phyloP scores from a whole-genome alignment of 805 yeast genomes.

The Hagleromyces aurorensis region DNA sequence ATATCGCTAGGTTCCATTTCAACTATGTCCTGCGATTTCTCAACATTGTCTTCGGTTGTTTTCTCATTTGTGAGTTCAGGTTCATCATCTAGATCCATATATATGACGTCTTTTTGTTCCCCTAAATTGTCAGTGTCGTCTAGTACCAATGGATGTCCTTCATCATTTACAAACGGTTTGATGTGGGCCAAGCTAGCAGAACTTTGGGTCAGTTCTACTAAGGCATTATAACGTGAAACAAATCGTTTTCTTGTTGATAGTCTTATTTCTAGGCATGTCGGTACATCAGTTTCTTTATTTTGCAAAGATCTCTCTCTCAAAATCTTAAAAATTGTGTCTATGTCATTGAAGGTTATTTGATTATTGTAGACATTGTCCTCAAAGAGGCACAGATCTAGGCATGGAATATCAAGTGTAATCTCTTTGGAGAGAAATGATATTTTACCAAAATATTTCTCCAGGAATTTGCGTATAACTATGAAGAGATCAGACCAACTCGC shows the following conservation, averaged over 20 bases:
- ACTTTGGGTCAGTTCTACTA: conserved; percentile 30
- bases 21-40: conserved; percentile 13
- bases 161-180: conserved; percentile 27
- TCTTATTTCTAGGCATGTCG: conserved; percentile 13
- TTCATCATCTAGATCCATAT: conserved; percentile 23
- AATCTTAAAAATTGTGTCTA: conserved; percentile 26
- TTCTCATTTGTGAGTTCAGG: conserved; percentile 3
- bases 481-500: conserved; percentile 17
- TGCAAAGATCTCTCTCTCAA: conserved; percentile 21
- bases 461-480: conserved; percentile 18
- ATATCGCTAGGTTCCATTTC: no score
- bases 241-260: conserved; percentile 24
- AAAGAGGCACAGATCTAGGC: conserved; percentile 25
- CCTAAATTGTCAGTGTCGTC: conserved; percentile 18
- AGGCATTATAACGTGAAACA: conserved; percentile 28
- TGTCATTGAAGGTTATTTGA: conserved; percentile 26
- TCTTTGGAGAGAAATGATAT: conserved; percentile 24
- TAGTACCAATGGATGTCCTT: conserved; percentile 26
- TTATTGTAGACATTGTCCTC: conserved; percentile 31
- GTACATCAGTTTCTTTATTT: conserved; percentile 17
- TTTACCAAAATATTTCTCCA: conserved; percentile 19
- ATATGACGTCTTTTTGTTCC: conserved; percentile 11
- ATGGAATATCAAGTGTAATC: conserved; percentile 20
- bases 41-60: conserved; percentile 8
- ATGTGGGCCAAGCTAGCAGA: conserved; percentile 26